phyloP scores from a whole-genome alignment of 768 basidiomycete genomes.

The Nidularia pulvinata region DNA sequence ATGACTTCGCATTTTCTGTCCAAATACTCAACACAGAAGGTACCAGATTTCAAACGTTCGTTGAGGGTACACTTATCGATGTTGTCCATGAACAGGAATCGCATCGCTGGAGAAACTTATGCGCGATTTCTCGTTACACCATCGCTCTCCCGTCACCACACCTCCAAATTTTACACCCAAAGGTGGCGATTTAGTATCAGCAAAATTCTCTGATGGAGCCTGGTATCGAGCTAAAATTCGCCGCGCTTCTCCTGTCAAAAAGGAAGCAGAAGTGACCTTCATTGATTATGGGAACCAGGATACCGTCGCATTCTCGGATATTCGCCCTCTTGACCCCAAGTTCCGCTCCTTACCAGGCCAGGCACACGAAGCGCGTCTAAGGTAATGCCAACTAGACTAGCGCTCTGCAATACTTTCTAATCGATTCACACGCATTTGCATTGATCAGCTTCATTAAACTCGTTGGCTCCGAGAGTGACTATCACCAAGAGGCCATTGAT shows the following conservation, averaged over 20 bases:
- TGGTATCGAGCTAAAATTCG: conserved; percentile 98
- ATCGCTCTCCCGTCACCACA: conserved; percentile 59
- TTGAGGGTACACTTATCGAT: neutral
- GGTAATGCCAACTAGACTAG: conserved; percentile 36
- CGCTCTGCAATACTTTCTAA: conserved; percentile 1
- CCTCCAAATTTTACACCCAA: conserved; percentile 78
- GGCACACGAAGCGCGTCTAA: conserved; percentile 92
- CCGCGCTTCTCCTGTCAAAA: conserved; percentile 83
- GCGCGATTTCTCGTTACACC: conserved; percentile 89
- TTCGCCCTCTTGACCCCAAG: conserved; percentile 87
- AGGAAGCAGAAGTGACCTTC: conserved; percentile 93
- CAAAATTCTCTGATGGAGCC: conserved; percentile 90
- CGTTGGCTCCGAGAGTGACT: conserved; percentile 80
- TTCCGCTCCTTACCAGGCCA: conserved; percentile 92
- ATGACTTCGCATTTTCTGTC: conserved; percentile 86
- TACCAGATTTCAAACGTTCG: conserved; percentile 21
- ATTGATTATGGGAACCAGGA: conserved; percentile 98
- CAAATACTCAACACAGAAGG: conserved; percentile 93
- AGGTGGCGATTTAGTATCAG: conserved; percentile 89
- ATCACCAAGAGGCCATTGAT: conserved; percentile 81
- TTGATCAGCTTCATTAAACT: conserved; percentile 80
- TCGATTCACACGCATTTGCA: no score
- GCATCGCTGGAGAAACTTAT: conserved; percentile 92
- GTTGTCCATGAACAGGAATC: conserved; percentile 58
- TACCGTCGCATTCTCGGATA: conserved; percentile 75